Conservation (phyloP, 371 early-diverging fungal species). For the Mucor saturninus region DNA sequence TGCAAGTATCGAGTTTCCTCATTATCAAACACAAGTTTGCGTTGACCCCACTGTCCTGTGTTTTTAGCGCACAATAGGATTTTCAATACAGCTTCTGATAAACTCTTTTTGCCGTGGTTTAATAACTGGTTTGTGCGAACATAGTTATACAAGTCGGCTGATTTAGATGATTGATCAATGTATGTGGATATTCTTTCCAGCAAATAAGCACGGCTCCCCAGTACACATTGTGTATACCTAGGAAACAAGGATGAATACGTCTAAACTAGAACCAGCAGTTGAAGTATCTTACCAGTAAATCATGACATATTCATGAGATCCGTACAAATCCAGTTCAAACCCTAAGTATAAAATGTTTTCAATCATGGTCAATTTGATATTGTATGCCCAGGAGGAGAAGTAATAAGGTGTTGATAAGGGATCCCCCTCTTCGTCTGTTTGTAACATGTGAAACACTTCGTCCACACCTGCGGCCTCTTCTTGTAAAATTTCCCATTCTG, state of each 20-base stretch:
- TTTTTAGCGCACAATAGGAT: slow-evolving; percentile 42
- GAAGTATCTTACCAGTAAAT: slow-evolving; percentile 61
- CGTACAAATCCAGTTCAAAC: slow-evolving; percentile 75
- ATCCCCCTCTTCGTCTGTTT: background rate
- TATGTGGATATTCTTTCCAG: slow-evolving; percentile 33
- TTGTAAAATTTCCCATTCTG: slow-evolving; percentile 72
- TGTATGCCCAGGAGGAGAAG: slow-evolving; percentile 78
- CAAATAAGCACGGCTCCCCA: slow-evolving; percentile 42
- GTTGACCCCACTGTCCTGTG: slow-evolving; percentile 42
- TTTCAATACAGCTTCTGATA: slow-evolving; percentile 42
- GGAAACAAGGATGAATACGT: background rate
- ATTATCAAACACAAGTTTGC: slow-evolving; percentile 56
- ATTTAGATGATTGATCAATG: slow-evolving; percentile 15
- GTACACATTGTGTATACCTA: slow-evolving; percentile 33
- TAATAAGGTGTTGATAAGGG: slow-evolving; percentile 46
- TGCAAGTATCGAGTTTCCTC: slow-evolving; percentile 61
- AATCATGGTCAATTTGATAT: slow-evolving; percentile 68
- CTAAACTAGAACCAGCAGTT: background rate
- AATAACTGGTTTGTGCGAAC: slow-evolving; percentile 13
- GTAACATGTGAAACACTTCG: slow-evolving; percentile 32
- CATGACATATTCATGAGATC: slow-evolving; percentile 67
- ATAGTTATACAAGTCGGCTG: slow-evolving; percentile 6
- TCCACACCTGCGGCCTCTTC: slow-evolving; percentile 46
- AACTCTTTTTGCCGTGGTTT: slow-evolving; percentile 21
- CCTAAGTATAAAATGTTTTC: slow-evolving; percentile 65